A percentile compares a stretch with the other conserved stretches of the same genome.
phyloP scores from a whole-genome alignment of 345 rosid genomes.

The Schrenkiella parvula region DNA sequence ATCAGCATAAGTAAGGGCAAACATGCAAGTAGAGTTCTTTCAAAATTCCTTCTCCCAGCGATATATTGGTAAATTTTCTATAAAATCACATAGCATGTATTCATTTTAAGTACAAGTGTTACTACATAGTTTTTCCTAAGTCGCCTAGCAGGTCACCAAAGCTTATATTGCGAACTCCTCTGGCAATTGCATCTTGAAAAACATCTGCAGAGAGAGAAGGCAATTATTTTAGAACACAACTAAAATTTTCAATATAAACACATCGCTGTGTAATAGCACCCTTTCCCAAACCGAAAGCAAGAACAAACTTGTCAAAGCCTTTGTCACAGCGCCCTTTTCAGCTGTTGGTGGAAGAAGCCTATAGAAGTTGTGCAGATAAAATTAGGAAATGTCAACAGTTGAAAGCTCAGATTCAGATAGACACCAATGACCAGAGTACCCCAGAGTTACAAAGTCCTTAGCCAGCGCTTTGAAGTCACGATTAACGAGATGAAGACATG shows the following conservation, averaged over 20 bases:
- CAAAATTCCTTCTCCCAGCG: background rate
- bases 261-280: background rate
- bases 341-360: slow-evolving; percentile 94
- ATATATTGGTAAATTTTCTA: background rate
- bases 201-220: slow-evolving; percentile 48
- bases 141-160: slow-evolving; percentile 88
- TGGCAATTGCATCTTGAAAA: slow-evolving; percentile 76
- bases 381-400: slow-evolving; percentile 21
- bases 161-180: slow-evolving; percentile 83
- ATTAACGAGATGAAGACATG: slow-evolving; percentile 96
- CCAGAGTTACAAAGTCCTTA: slow-evolving; percentile 87
- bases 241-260: background rate
- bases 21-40: background rate
- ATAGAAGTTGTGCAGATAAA: slow-evolving; percentile 24
- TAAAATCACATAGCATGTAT: background rate
- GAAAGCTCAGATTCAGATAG: slow-evolving; percentile 20
- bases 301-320: slow-evolving; percentile 73
- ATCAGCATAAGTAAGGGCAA: slow-evolving; percentile 9
- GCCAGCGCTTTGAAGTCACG: slow-evolving; percentile 87
- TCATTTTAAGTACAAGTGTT: background rate
- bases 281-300: slow-evolving; percentile 7
- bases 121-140: slow-evolving; percentile 86
- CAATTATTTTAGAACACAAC: slow-evolving; percentile 8
- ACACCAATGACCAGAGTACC: slow-evolving; percentile 48
- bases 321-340: slow-evolving; percentile 71